A percentile compares a stretch with the other conserved stretches of the same genome.
phyloP scores from a whole-genome alignment of 345 rosid genomes.

The Hibiscus syriacus region DNA sequence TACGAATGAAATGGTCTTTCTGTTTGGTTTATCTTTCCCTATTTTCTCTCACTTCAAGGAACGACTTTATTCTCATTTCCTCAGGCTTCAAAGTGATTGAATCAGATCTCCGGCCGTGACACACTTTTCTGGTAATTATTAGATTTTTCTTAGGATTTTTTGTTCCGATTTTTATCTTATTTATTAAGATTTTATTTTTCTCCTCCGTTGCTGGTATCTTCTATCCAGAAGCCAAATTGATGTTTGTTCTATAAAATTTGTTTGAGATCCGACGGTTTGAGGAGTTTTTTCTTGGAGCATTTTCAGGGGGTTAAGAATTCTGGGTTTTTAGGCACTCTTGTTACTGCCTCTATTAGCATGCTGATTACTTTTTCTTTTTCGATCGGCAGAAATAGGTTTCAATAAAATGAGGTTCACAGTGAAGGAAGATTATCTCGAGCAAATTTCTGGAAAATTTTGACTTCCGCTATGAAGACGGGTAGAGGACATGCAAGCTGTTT shows the following conservation, averaged over 20 bases:
- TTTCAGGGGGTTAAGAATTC: not conserved
- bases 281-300: not conserved
- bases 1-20: constrained; percentile 17
- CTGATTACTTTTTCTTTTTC: not conserved
- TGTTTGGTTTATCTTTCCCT: constrained; percentile 12
- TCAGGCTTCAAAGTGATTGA: constrained; percentile 16
- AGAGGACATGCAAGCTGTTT: not conserved
- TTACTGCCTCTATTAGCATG: not conserved
- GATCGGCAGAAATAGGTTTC: not conserved
- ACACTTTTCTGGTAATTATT: constrained; percentile 28
- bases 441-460: not conserved
- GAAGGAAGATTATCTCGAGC: constrained; percentile 6
- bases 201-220: constrained; percentile 10
- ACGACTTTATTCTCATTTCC: constrained; percentile 8
- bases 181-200: constrained; percentile 24
- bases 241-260: not conserved
- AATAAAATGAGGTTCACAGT: constrained; percentile 7
- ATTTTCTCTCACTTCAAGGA: constrained; percentile 4
- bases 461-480: no score
- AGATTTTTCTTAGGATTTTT: not conserved
- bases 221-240: not conserved
- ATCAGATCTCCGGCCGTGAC: constrained; percentile 56
- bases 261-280: constrained; percentile 17
- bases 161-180: not conserved
- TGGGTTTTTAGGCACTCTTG: not conserved